Evolutionary conservation across 768 basidiomycete species (phyloP), one percentile per base, ranked within the genome.

Genomic region (Phylloporus sp.): DNA sequence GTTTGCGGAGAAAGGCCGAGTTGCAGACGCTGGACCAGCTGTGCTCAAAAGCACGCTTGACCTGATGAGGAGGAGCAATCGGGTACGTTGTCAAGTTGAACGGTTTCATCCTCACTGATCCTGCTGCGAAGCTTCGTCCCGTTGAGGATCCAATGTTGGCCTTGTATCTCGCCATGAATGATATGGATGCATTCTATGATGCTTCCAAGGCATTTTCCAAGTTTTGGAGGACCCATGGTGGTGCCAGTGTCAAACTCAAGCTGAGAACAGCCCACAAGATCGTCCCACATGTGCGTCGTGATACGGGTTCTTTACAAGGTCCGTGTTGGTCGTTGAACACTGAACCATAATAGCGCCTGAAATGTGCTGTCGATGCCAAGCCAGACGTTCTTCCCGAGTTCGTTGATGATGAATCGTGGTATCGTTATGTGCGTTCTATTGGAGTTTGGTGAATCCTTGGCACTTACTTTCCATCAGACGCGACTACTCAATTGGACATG

Each of bases 261-360:
- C 37, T 47, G 38, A 67, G 53, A 58, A 55, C 40, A 17, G 51
- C 21, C 37, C 58, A 57, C 65, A 71, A 48, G 51, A 67, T 75
- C 23, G 53, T 73, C 22, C 70, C 73, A 24, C 71, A 71, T 34
- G 74, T 75, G 42, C 42, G n/a, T n/a, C n/a, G 70, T 60, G 4
- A 36, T 27, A 37, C 49, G 4, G 38, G 41, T 46, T 23, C 28
- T 17, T 22, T 8, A 21, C 41, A 35, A 17, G 10, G 26, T 36
- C 10, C 9, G n/a, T 21, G 24, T 18, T 38, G 22, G 24, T 28
- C 24, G 33, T n/a, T 39, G 26, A 49, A 7, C 22, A 11, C 15
- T 18, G 39, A 28, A 42, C 24, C 3, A 3, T 37, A 9, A 48
- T 44, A 74, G 73, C 71, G 73, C 15, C 35, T 69, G 33, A 36